Evolutionary conservation across 441 rosid species (phyloP).

Genomic region (Geranium incanum): DNA sequence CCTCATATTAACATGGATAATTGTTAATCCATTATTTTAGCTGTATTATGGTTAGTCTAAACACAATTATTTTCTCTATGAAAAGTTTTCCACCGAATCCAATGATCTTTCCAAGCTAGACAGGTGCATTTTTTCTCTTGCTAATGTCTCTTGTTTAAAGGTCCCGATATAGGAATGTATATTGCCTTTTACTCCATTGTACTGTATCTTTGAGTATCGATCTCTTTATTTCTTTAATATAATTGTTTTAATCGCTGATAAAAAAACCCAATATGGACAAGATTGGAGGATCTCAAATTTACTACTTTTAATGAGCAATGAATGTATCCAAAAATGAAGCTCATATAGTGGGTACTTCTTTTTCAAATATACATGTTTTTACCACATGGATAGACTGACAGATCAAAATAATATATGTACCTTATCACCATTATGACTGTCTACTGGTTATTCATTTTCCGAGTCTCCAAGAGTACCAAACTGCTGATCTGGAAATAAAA

Average conservation of each 20-base stretch:
- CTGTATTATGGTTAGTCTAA: constrained; percentile 6
- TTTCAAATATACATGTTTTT: background rate
- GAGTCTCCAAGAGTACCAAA: background rate
- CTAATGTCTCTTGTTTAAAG: background rate
- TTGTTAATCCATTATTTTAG: background rate
- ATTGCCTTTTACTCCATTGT: background rate
- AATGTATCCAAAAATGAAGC: constrained; percentile 5
- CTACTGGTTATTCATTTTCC: background rate
- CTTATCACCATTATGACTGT: background rate
- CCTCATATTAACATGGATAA: constrained; percentile 5
- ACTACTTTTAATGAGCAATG: background rate
- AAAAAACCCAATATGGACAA: constrained; percentile 1
- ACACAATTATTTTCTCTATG: background rate
- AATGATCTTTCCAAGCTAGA: constrained; percentile 3
- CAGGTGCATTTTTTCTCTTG: background rate
- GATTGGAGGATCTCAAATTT: background rate
- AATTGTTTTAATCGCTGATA: background rate
- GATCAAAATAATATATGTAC: background rate
- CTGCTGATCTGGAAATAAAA: background rate
- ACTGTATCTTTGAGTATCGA: too few relatives aligned
- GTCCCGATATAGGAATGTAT: background rate
- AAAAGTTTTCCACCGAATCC: background rate
- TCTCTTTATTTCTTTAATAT: too few relatives aligned
- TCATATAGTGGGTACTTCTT: background rate
- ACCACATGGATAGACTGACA: background rate